A percentile compares a stretch with the other conserved stretches of the same genome.
Conservation (phyloP, 2,329 filamentous ascomycete species). For the Trichoderma simmonsii region DNA sequence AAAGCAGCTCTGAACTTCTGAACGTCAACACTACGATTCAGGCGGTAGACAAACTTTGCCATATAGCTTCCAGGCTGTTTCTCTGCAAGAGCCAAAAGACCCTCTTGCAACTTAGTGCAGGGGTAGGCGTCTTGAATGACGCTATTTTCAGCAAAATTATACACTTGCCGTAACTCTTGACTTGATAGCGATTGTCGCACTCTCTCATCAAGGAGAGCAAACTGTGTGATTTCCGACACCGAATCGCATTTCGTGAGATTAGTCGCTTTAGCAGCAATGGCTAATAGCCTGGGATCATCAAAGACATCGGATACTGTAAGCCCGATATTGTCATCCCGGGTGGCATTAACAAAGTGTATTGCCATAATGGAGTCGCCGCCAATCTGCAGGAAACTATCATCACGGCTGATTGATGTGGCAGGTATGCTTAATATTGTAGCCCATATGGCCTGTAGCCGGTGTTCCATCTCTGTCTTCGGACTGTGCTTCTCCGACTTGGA, state of each 20-base stretch:
- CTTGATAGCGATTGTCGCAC: not conserved
- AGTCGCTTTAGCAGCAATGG: not conserved
- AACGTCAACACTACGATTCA: not conserved
- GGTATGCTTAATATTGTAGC: not conserved
- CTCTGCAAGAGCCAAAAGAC: not conserved
- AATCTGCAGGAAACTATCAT: not conserved
- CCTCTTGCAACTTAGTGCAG: not conserved
- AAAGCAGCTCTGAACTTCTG: conserved; percentile 14
- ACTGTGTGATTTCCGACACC: not conserved
- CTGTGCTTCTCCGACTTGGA: not conserved
- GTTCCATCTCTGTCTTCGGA: not conserved
- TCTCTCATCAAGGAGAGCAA: not conserved
- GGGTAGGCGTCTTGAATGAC: not conserved
- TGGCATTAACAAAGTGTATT: not conserved
- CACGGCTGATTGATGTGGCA: not conserved
- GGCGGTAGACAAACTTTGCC: not conserved
- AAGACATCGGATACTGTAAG: conserved; percentile 20
- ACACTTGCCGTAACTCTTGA: not conserved
- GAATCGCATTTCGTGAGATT: not conserved
- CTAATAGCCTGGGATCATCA: conserved; percentile 14
- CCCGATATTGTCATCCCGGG: not conserved
- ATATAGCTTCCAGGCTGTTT: not conserved
- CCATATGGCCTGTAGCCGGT: not conserved
- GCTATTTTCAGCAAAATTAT: not conserved
- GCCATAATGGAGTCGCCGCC: conserved; percentile 23